Percentiles rank a stretch among this genome's conserved stretches.
These are phyloP conservation scores for Tricholoma saponaceum DNA, from an alignment of 768 basidiomycete genomes.

Conservation along the genomic window DNA sequence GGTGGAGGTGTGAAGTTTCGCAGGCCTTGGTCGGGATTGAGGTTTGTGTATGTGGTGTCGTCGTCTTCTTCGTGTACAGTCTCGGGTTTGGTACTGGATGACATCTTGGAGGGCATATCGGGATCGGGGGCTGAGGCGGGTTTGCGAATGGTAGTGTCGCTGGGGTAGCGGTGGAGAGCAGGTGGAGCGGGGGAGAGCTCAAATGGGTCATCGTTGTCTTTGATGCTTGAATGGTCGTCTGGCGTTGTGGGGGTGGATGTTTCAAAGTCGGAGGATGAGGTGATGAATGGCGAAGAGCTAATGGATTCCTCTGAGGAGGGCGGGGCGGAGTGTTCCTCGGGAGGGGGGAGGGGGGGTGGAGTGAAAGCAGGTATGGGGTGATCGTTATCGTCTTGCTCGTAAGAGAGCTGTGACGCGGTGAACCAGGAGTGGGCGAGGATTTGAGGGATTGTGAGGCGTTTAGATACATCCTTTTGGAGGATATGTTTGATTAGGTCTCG, in stretches of 20 bases:
- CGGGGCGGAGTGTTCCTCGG: slow-evolving; percentile 26
- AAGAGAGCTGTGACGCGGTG: slow-evolving; percentile 33
- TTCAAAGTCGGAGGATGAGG: slow-evolving; percentile 26
- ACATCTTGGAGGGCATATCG: slow-evolving; percentile 32
- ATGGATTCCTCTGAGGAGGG: slow-evolving; percentile 53
- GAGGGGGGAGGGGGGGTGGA: slow-evolving; percentile 25
- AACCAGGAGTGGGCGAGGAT: slow-evolving; percentile 91
- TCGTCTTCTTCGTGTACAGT: slow-evolving; percentile 52
- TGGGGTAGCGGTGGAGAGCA: slow-evolving; percentile 47
- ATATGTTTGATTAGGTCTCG: slow-evolving; percentile 77
- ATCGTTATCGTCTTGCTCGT: slow-evolving; percentile 28
- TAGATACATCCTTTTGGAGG: slow-evolving; percentile 69
- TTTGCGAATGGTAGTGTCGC: slow-evolving; percentile 60
- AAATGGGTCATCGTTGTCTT: slow-evolving; percentile 38
- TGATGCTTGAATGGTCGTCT: slow-evolving; percentile 30
- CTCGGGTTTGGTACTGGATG: slow-evolving; percentile 33
- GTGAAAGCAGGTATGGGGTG: slow-evolving; percentile 23
- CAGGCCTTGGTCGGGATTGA: background rate
- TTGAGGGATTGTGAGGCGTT: slow-evolving; percentile 77
- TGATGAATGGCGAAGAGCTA: slow-evolving; percentile 44
- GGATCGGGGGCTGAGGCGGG: slow-evolving; percentile 24
- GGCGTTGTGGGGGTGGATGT: slow-evolving; percentile 57
- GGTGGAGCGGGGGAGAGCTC: slow-evolving; percentile 18
- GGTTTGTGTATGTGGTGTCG: slow-evolving; percentile 13
- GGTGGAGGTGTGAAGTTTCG: slow-evolving; percentile 3